phyloP scores from a whole-genome alignment of 2,329 filamentous ascomycete species.

The Coleophoma eucalyptorum region DNA sequence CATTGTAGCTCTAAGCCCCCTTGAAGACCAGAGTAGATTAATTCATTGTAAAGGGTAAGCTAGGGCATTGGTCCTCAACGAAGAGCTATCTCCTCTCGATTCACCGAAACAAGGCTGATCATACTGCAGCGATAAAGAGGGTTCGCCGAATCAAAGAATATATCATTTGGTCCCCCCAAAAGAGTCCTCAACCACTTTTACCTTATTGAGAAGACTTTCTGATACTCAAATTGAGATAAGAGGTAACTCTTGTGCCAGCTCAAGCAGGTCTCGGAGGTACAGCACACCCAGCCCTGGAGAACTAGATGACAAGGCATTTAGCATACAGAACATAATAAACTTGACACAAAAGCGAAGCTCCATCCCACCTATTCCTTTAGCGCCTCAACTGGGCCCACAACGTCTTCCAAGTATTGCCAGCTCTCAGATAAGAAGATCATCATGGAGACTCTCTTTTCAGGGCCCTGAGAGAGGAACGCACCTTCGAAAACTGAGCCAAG shows the following conservation, averaged over 20 bases:
- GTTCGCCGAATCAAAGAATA: neutral
- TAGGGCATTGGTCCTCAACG: no score
- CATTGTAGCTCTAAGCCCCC: no score
- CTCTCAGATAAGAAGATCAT: conserved; percentile 15
- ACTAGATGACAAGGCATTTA: neutral
- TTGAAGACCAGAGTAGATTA: no score
- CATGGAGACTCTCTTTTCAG: conserved; percentile 27
- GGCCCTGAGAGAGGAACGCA: conserved; percentile 17
- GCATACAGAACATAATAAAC: conserved; percentile 4
- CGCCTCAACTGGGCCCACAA: conserved; percentile 17
- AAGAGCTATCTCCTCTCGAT: no score
- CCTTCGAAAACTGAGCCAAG: conserved; percentile 22
- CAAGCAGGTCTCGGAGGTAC: conserved; percentile 11
- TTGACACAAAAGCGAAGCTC: conserved; percentile 13
- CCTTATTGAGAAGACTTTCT: neutral
- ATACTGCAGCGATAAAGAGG: conserved; percentile 1
- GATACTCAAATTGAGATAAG: neutral
- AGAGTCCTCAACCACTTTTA: neutral
- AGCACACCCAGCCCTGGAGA: conserved; percentile 15
- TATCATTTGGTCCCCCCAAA: conserved; percentile 1
- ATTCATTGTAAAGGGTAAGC: no score
- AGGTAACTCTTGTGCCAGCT: conserved; percentile 4
- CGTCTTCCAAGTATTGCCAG: conserved; percentile 19
- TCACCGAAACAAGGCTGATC: no score
- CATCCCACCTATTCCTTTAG: conserved; percentile 13